phyloP scores from a whole-genome alignment of 352 stramenopile species.

The Phytopythium delawarense region DNA sequence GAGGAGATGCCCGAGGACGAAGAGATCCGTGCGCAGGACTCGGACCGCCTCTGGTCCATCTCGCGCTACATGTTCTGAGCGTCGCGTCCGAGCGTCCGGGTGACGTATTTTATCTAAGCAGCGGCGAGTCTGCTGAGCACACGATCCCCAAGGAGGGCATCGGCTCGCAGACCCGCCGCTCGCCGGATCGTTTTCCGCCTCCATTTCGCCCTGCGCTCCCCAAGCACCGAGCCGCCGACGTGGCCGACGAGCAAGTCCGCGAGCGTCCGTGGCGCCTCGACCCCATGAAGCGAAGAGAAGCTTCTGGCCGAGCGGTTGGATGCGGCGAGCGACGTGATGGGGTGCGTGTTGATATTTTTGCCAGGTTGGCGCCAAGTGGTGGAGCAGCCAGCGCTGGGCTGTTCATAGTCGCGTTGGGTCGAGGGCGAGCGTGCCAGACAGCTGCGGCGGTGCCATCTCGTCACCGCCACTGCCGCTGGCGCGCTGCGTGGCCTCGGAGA shows the following conservation, averaged over 20 bases:
- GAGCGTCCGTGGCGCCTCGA: neutral
- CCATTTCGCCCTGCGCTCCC: neutral
- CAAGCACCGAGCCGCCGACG: neutral
- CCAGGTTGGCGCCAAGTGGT: neutral
- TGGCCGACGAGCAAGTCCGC: neutral
- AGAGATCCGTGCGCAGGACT: slow-evolving; percentile 51
- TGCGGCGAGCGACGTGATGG: neutral
- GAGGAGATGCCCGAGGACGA: slow-evolving; percentile 38
- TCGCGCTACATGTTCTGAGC: slow-evolving; percentile 54
- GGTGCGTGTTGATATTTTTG: neutral
- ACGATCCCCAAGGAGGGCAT: neutral
- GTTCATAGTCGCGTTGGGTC: neutral
- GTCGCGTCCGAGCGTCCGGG: neutral
- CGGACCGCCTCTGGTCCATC: slow-evolving; percentile 51
- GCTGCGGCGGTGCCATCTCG: neutral
- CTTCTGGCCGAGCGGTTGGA: neutral
- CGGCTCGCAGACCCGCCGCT: neutral
- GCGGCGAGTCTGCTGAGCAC: neutral
- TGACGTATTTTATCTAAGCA: slow-evolving; percentile 7
- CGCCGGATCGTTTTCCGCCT: slow-evolving; percentile 1
- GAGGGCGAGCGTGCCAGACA: neutral
- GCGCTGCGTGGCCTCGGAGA: neutral
- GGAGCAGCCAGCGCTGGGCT: neutral
- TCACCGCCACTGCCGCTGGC: neutral
- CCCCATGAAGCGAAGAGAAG: slow-evolving; percentile 1